A percentile compares a stretch with the other conserved stretches of the same genome.
phyloP scores from a whole-genome alignment of 2,329 filamentous ascomycete species.

The Hypoxylon sp. region DNA sequence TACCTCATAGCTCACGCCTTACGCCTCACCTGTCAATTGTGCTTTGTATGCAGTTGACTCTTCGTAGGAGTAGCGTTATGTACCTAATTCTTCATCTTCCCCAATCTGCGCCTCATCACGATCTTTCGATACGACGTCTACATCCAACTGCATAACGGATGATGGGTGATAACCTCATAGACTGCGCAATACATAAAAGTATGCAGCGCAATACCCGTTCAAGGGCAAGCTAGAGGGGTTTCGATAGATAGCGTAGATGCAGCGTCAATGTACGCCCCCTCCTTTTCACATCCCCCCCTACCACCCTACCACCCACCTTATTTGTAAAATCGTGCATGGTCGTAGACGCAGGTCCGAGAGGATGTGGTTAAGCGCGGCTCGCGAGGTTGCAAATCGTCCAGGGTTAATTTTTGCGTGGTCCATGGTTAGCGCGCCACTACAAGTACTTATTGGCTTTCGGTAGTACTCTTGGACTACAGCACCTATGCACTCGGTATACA shows the following conservation, averaged over 20 bases:
- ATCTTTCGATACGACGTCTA: conserved; percentile 10
- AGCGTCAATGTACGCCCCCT: conserved; percentile 32
- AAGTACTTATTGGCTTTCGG: conserved; percentile 30
- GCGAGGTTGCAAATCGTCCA: conserved; percentile 40
- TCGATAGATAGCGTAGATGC: conserved; percentile 42
- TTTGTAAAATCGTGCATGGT: conserved; percentile 50
- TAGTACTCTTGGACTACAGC: conserved; percentile 12
- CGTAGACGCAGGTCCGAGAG: conserved; percentile 61
- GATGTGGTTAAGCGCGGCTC: conserved; percentile 58
- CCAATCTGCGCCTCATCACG: conserved; percentile 5
- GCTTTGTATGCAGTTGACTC: conserved; percentile 11
- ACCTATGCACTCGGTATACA: conserved; percentile 11
- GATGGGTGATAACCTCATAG: conserved; percentile 17
- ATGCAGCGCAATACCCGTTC: conserved; percentile 35
- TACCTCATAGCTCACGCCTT: conserved; percentile 14
- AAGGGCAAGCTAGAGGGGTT: conserved; percentile 43
- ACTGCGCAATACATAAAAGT: conserved; percentile 21
- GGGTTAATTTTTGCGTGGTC: conserved; percentile 31
- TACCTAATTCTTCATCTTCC: not conserved
- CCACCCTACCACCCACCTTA: conserved; percentile 34
- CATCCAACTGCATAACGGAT: conserved; percentile 11
- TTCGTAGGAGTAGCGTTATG: conserved; percentile 3
- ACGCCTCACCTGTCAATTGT: conserved; percentile 29
- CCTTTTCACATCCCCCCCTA: conserved; percentile 9
- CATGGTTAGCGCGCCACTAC: conserved; percentile 37